Evolutionary conservation across 2,329 filamentous ascomycete species (phyloP).

Genomic region (Colletotrichum godetiae): DNA sequence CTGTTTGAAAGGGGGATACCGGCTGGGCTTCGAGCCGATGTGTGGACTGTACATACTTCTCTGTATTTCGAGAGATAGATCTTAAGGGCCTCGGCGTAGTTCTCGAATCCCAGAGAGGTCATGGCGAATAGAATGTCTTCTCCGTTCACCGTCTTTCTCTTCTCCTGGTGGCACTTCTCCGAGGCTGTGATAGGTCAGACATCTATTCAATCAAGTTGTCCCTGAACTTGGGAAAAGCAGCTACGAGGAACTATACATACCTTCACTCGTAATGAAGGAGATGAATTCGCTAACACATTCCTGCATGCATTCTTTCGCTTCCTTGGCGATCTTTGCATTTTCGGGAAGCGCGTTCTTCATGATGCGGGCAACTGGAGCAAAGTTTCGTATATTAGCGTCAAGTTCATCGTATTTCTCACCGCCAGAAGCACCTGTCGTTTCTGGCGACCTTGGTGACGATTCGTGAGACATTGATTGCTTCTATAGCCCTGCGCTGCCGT

Average conservation of each 20-base stretch:
- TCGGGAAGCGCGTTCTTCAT: constrained; percentile 99
- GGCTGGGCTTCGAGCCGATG: neutral
- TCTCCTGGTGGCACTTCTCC: constrained; percentile 99
- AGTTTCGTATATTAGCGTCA: constrained; percentile 95
- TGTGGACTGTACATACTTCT: constrained; percentile 75
- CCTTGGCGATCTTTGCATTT: constrained; percentile 98
- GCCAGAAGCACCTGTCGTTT: constrained; percentile 60
- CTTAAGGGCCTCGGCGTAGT: constrained; percentile 97
- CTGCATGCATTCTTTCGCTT: constrained; percentile 99
- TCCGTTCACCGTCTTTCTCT: constrained; percentile 98
- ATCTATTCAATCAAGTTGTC: constrained; percentile 35
- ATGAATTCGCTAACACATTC: constrained; percentile 99
- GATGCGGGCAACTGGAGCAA: constrained; percentile 95
- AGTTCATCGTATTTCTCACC: constrained; percentile 64
- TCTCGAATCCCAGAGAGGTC: constrained; percentile 98
- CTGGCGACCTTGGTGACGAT: constrained; percentile 63
- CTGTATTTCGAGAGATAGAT: constrained; percentile 98
- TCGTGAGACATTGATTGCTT: constrained; percentile 68
- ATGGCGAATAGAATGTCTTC: constrained; percentile 99
- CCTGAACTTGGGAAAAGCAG: neutral
- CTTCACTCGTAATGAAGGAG: constrained; percentile 99
- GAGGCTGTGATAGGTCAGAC: constrained; percentile 73
- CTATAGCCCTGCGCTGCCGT: neutral
- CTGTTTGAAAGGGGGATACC: neutral
- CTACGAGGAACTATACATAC: constrained; percentile 63